These are phyloP conservation scores for Tolypocladium paradoxum DNA, from an alignment of 2,329 filamentous ascomycete species.

Conservation along the genomic window DNA sequence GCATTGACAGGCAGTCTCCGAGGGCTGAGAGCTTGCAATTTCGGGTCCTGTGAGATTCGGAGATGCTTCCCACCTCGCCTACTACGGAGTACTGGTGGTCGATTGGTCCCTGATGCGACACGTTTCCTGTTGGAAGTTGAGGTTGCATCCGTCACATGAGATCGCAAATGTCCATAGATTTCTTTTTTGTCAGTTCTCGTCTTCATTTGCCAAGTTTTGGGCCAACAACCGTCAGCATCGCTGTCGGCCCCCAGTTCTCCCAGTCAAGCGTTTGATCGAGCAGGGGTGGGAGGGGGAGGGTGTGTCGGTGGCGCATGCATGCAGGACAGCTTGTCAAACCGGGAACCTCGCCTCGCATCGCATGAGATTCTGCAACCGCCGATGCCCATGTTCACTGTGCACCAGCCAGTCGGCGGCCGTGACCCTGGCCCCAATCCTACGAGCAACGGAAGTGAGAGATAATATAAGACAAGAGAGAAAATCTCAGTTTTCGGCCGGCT, in stretches of 20 bases:
- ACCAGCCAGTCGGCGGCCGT: background rate
- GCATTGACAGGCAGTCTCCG: background rate
- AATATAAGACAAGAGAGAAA: background rate
- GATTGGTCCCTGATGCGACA: background rate
- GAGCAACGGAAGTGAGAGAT: background rate
- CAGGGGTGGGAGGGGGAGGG: background rate
- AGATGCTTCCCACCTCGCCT: background rate
- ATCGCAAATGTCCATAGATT: background rate
- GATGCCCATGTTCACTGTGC: background rate
- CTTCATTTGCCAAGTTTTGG: background rate
- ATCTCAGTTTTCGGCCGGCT: background rate
- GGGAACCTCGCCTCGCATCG: background rate
- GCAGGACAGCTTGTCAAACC: conserved; percentile 1
- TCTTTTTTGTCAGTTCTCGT: background rate
- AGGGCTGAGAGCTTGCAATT: background rate
- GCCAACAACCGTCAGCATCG: background rate
- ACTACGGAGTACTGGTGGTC: background rate
- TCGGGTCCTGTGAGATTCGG: background rate
- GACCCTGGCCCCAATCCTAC: background rate
- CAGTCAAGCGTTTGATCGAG: background rate
- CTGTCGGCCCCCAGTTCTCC: background rate
- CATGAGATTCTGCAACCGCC: conserved; percentile 1
- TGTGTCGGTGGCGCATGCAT: background rate
- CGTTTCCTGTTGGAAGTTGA: background rate
- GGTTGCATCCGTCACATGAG: background rate